A percentile compares a stretch with the other conserved stretches of the same genome.
Conservation (phyloP, 768 basidiomycete genomes). For the Boletales sp. region DNA sequence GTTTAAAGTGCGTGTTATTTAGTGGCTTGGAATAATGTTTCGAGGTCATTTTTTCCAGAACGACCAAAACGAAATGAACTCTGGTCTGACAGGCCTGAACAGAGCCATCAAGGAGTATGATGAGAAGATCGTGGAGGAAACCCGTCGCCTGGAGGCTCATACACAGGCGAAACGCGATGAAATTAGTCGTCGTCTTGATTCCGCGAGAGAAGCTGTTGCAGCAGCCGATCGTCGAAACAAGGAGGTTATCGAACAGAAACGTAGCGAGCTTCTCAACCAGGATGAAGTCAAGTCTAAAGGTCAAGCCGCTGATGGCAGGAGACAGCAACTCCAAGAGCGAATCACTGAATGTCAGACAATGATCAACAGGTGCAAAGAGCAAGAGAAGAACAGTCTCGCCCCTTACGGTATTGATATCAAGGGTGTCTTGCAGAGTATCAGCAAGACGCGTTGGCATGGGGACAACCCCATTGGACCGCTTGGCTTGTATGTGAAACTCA, state of each 20-base stretch:
- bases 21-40: not conserved
- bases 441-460: slow-evolving; percentile 55
- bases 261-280: slow-evolving; percentile 26
- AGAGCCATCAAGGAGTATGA: slow-evolving; percentile 35
- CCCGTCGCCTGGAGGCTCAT: slow-evolving; percentile 48
- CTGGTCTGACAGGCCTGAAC: slow-evolving; percentile 33
- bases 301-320: slow-evolving; percentile 31
- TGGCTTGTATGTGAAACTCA: slow-evolving; percentile 72
- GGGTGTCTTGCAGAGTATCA: slow-evolving; percentile 51
- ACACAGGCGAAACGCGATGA: slow-evolving; percentile 64
- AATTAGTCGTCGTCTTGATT: slow-evolving; percentile 47
- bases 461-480: slow-evolving; percentile 73
- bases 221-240: slow-evolving; percentile 35
- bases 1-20: slow-evolving; percentile 39
- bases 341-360: slow-evolving; percentile 47
- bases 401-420: slow-evolving; percentile 65
- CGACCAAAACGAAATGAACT: slow-evolving; percentile 50
- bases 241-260: slow-evolving; percentile 33
- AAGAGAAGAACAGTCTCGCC: slow-evolving; percentile 54
- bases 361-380: slow-evolving; percentile 46
- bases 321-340: slow-evolving; percentile 32
- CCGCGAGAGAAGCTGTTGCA: slow-evolving; percentile 38
- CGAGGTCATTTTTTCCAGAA: slow-evolving; percentile 32
- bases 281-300: slow-evolving; percentile 36
- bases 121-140: slow-evolving; percentile 50